Percentiles rank a stretch among this genome's conserved stretches.
phyloP scores from a whole-genome alignment of 805 yeast species.

The Metschnikowia proteae region DNA sequence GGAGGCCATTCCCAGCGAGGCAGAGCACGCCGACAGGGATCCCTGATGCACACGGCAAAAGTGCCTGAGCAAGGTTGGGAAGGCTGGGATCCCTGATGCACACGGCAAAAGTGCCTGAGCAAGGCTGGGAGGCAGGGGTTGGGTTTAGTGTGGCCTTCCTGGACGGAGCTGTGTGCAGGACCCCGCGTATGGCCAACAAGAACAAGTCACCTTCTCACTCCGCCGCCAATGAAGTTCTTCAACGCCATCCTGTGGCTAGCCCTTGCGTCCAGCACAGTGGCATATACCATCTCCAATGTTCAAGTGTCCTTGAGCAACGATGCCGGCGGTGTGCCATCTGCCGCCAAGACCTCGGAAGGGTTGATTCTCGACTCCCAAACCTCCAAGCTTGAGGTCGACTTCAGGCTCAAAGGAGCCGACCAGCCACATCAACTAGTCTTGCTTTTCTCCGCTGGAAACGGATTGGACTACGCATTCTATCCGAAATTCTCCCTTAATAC shows the following conservation, averaged over 20 bases:
- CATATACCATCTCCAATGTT: slow-evolving; percentile 30
- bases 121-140: neutral
- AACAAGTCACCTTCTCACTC: neutral
- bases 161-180: neutral
- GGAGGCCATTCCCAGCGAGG: slow-evolving; percentile 8
- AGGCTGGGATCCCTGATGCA: too few species aligned
- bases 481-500: slow-evolving; percentile 25
- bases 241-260: slow-evolving; percentile 17
- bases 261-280: slow-evolving; percentile 22
- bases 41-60: too few species aligned
- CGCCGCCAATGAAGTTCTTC: slow-evolving; percentile 22
- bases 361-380: slow-evolving; percentile 28
- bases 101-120: too few species aligned
- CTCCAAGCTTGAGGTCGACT: slow-evolving; percentile 29
- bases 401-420: slow-evolving; percentile 21
- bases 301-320: slow-evolving; percentile 25
- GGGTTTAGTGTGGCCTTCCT: neutral
- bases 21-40: neutral
- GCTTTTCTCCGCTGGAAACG: slow-evolving; percentile 26
- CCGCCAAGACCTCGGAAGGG: slow-evolving; percentile 29
- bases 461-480: slow-evolving; percentile 31
- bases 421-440: slow-evolving; percentile 37
- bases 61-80: too few species aligned
- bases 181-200: neutral
- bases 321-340: slow-evolving; percentile 24